These are phyloP conservation scores for Alternaria ventricosa DNA, from an alignment of 2,329 filamentous ascomycete genomes.

Conservation along the genomic window DNA sequence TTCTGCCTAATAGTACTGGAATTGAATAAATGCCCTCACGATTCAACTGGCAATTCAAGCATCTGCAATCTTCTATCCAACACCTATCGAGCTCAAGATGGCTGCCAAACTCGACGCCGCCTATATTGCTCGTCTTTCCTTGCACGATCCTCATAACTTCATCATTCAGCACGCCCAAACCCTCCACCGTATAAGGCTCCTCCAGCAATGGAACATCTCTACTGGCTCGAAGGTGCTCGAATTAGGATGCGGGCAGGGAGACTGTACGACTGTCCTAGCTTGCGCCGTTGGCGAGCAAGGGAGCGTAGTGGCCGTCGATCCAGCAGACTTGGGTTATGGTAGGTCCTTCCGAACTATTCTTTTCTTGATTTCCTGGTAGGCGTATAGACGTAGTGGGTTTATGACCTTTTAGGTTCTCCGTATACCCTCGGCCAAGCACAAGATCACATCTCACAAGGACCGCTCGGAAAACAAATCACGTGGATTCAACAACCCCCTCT, in stretches of 20 bases:
- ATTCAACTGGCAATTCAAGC: not conserved
- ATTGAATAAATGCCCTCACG: not conserved
- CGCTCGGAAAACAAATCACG: conserved; percentile 52
- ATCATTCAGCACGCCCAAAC: conserved; percentile 30
- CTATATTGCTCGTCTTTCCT: conserved; percentile 22
- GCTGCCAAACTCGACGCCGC: conserved; percentile 15
- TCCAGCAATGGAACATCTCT: conserved; percentile 27
- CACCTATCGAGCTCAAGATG: conserved; percentile 12
- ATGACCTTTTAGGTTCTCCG: conserved; percentile 34
- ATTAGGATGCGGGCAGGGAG: conserved; percentile 67
- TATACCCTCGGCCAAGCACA: conserved; percentile 60
- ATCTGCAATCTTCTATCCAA: not conserved
- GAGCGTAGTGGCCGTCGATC: conserved; percentile 59
- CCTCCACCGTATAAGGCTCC: conserved; percentile 27
- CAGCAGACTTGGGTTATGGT: conserved; percentile 58
- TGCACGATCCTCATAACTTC: conserved; percentile 25
- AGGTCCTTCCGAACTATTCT: not conserved
- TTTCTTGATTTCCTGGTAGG: conserved; percentile 1
- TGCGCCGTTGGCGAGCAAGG: conserved; percentile 54
- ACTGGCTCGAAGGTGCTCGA: conserved; percentile 58
- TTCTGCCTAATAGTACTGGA: not conserved
- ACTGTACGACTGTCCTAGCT: conserved; percentile 62
- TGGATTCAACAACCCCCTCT: conserved; percentile 52
- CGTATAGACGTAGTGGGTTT: conserved; percentile 3
- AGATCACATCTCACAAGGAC: conserved; percentile 49